phyloP scores from a whole-genome alignment of 164 flowering plant genomes.

The Nymphaea thermarum region DNA sequence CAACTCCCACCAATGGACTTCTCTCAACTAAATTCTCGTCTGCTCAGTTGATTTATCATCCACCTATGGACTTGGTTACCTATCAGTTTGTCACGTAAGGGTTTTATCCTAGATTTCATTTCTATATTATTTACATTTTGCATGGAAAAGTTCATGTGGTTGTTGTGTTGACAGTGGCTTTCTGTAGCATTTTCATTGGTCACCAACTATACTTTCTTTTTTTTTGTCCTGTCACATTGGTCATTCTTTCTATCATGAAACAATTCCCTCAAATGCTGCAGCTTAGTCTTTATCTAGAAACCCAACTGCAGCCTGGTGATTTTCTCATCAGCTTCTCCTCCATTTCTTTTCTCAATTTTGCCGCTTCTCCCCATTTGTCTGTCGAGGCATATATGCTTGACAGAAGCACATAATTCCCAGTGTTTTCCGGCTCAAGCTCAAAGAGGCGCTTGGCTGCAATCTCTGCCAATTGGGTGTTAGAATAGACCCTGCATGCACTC shows the following conservation, averaged over 20 bases:
- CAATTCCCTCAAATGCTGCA: neutral
- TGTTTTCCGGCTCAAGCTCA: conserved; percentile 35
- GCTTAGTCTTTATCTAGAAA: neutral
- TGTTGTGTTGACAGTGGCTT: neutral
- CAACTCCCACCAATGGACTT: too few species aligned
- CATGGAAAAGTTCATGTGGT: neutral
- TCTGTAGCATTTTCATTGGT: too few species aligned
- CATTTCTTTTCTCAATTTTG: conserved; percentile 22
- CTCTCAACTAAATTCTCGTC: too few species aligned
- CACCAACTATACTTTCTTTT: too few species aligned
- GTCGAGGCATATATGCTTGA: conserved; percentile 28
- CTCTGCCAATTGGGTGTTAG: conserved; percentile 29
- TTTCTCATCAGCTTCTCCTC: conserved; percentile 18
- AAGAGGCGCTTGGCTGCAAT: conserved; percentile 28
- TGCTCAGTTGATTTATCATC: too few species aligned
- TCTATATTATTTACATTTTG: neutral
- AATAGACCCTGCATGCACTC: conserved; percentile 27
- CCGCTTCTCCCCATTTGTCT: conserved; percentile 31
- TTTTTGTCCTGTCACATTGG: neutral
- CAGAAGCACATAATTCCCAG: conserved; percentile 32
- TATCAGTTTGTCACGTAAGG: neutral
- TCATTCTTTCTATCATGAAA: neutral
- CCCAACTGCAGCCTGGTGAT: conserved; percentile 34
- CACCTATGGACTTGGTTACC: too few species aligned
- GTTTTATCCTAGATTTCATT: neutral